These are phyloP conservation scores for Cephalotrichum gorgonifer DNA, from an alignment of 2,329 filamentous ascomycete species.

Conservation along the genomic window DNA sequence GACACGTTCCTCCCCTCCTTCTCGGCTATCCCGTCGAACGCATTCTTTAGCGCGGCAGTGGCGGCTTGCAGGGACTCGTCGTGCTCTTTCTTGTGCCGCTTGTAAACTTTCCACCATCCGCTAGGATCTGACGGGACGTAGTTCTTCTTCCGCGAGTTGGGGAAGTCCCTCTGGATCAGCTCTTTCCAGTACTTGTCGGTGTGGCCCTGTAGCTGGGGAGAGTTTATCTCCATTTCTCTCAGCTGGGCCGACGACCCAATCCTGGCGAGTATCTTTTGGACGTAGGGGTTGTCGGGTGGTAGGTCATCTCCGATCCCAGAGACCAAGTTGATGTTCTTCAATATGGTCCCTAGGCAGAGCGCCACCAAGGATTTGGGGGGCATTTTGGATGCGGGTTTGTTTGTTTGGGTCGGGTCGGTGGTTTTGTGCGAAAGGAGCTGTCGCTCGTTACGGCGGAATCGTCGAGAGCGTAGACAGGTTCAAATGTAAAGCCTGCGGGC, in stretches of 20 bases:
- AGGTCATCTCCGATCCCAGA: conserved; percentile 62
- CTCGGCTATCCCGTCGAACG: conserved; percentile 8
- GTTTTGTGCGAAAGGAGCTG: not conserved
- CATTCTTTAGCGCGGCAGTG: conserved; percentile 1
- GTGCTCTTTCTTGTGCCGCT: conserved; percentile 52
- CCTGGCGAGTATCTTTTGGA: conserved; percentile 58
- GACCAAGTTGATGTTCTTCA: conserved; percentile 46
- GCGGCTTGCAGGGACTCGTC: conserved; percentile 33
- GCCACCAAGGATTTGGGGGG: conserved; percentile 39
- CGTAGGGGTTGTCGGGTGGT: conserved; percentile 45
- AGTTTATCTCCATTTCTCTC: conserved; percentile 61
- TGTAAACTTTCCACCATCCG: conserved; percentile 72
- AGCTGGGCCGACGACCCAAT: conserved; percentile 68
- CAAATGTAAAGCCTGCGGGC: not conserved
- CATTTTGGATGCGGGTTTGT: conserved; percentile 16
- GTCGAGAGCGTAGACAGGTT: not conserved
- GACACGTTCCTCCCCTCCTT: conserved; percentile 19
- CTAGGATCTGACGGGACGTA: conserved; percentile 54
- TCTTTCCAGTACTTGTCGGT: conserved; percentile 66
- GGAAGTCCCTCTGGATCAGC: conserved; percentile 71
- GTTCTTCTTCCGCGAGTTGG: conserved; percentile 51
- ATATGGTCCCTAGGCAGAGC: conserved; percentile 37
- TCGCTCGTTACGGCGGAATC: not conserved
- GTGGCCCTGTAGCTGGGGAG: conserved; percentile 63
- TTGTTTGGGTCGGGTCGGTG: not conserved